Conservation (phyloP, 129 eudicot species). For the Flaveria robusta region DNA sequence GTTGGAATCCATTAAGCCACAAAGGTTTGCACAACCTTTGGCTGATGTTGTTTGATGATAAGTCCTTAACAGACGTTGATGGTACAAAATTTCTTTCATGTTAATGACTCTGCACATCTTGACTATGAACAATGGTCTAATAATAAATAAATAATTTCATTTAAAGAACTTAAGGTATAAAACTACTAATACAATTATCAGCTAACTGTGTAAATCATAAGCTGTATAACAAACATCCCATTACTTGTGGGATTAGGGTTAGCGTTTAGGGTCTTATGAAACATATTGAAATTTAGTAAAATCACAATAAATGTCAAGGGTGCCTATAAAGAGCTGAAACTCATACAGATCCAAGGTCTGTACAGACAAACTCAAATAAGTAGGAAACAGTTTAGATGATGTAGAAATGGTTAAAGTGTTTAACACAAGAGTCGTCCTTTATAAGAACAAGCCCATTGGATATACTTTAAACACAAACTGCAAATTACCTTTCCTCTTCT, state of each 20-base stretch:
- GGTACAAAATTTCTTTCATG: background rate
- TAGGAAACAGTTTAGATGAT: background rate
- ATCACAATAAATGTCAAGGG: background rate
- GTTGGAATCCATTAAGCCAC: background rate
- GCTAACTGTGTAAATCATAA: background rate
- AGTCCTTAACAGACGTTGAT: background rate
- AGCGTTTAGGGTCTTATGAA: background rate
- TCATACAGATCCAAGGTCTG: conserved; percentile 11
- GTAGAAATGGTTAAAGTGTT: background rate
- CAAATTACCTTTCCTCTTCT: conserved; percentile 84
- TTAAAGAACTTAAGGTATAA: background rate
- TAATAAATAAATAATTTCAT: background rate
- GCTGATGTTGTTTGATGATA: background rate
- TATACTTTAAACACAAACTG: conserved; percentile 14
- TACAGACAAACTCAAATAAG: conserved; percentile 8
- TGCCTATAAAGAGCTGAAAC: conserved; percentile 12
- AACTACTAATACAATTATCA: background rate
- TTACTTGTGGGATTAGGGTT: background rate
- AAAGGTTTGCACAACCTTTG: background rate
- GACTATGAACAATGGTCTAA: background rate
- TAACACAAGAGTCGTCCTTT: background rate
- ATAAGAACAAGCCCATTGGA: conserved; percentile 1
- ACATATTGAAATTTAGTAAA: background rate
- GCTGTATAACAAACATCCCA: background rate
- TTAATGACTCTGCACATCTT: background rate